Base-by-base conservation (phyloP, 2,329 filamentous ascomycete species). In the Colletotrichum plurivorum region DNA sequence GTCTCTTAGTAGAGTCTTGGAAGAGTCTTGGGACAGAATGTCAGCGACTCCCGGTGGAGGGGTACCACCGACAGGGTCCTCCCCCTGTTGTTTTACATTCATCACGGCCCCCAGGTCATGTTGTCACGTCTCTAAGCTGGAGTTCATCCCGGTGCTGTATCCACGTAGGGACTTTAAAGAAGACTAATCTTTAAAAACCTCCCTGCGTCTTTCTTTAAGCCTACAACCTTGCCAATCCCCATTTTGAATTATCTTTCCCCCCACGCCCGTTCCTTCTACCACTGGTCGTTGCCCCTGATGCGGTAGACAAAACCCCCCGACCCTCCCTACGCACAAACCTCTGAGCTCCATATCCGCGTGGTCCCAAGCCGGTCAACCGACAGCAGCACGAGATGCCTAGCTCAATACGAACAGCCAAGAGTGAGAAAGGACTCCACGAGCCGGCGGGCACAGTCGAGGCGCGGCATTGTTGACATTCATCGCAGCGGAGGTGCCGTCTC, bases 171-270 rank as follows among this genome's bases (percentile, higher is more conserved):
- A 41, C 16, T 41, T 13, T 13, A 43, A n/a, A 4, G 7, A 9
- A 13, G 41, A 54, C 27, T 31, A 41, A 41, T 39, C 41, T 22
- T 59, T 69, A 43, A 66, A 69, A 69, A 48, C 25, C 49, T 45
- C 54, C 54, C 55, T 54, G 54, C 48, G 10, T 18, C 31, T n/a
- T 53, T 49, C 10, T n/a, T 31, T 4, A 22, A 31, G 25, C 25
- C 22, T 7, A 43, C 16, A 55, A 59, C 48, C 48, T 59, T 45
- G 41, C 18, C 31, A 16, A 41, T 52, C 41, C 20, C 39, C 49
- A 16, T 16, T 8, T 41, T 36, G 31, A 36, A 3, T 10, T 36
- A 2, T 36, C 31, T 36, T 36, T 10, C 8, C 31, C 31, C 31
- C 31, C 31, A 25, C 31, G 31, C 31, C 31, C 31, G 2, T 10